A percentile compares a stretch with the other conserved stretches of the same genome.
These are phyloP conservation scores for Cercospora zeina DNA, from an alignment of 2,329 filamentous ascomycete species.

Conservation along the genomic window DNA sequence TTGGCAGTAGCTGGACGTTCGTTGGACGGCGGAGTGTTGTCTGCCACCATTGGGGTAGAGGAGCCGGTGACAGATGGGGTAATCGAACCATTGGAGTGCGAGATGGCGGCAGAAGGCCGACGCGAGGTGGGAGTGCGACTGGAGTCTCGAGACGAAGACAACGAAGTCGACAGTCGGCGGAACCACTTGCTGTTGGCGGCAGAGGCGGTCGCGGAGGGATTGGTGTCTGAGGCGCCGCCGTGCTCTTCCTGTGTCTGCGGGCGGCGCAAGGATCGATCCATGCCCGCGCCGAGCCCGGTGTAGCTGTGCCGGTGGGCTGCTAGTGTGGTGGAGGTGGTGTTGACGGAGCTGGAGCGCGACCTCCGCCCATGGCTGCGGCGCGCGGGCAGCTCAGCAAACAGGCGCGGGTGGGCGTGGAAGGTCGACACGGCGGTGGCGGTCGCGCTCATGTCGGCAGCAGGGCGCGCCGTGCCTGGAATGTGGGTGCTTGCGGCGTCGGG, in stretches of 20 bases:
- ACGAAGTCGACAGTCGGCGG: conserved; percentile 60
- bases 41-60: conserved; percentile 61
- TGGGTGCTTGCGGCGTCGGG: conserved; percentile 8
- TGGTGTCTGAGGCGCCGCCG: conserved; percentile 16
- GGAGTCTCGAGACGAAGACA: conserved; percentile 39
- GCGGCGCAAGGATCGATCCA: conserved; percentile 23
- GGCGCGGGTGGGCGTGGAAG: conserved; percentile 9
- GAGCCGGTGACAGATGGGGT: conserved; percentile 55
- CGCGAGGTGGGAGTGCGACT: conserved; percentile 60
- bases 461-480: conserved; percentile 15
- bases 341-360: conserved; percentile 15
- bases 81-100: conserved; percentile 55
- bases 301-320: conserved; percentile 7
- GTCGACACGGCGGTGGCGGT: conserved; percentile 9
- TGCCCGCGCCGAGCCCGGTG: conserved; percentile 24
- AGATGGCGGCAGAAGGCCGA: conserved; percentile 65
- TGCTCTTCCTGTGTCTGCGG: conserved; percentile 15
- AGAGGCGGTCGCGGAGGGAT: conserved; percentile 17
- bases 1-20: conserved; percentile 58
- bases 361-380: conserved; percentile 12
- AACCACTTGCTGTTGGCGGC: conserved; percentile 57
- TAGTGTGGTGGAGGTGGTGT: conserved; percentile 9
- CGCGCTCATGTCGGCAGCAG: conserved; percentile 16
- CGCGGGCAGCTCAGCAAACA: conserved; percentile 9
- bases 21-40: conserved; percentile 33